phyloP scores from a whole-genome alignment of 176 grass and related monocot genomes.

The Typha latifolia region DNA sequence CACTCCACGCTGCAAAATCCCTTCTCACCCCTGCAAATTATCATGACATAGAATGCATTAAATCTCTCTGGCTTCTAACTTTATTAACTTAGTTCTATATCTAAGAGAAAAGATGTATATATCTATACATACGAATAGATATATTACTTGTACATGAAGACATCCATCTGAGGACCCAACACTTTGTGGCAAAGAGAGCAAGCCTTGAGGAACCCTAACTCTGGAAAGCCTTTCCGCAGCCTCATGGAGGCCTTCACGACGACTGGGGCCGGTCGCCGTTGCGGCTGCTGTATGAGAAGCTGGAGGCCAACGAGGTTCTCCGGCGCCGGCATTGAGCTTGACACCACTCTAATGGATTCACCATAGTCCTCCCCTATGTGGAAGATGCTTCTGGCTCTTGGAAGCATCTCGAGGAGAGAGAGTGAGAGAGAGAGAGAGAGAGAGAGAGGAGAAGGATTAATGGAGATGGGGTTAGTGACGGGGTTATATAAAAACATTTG shows the following conservation, averaged over 20 bases:
- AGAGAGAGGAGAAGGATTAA: background rate
- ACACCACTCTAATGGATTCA: slow-evolving; percentile 2
- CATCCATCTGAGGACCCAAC: slow-evolving; percentile 47
- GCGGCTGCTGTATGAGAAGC: slow-evolving; percentile 48
- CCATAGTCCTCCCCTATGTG: slow-evolving; percentile 17
- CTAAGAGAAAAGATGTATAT: background rate
- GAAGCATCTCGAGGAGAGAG: slow-evolving; percentile 11
- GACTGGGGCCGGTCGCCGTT: slow-evolving; percentile 9
- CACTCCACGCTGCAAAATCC: slow-evolving; percentile 54
- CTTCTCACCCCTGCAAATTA: slow-evolving; percentile 47
- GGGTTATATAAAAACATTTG: background rate
- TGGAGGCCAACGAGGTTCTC: slow-evolving; percentile 41
- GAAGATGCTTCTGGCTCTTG: slow-evolving; percentile 17
- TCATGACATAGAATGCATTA: background rate
- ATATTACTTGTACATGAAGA: slow-evolving; percentile 69
- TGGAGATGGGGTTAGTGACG: background rate
- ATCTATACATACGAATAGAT: background rate
- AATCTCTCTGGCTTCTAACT: background rate
- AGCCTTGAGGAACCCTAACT: slow-evolving; percentile 39
- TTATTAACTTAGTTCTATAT: background rate
- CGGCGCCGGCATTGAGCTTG: background rate
- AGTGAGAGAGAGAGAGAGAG: background rate
- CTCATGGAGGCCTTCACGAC: slow-evolving; percentile 32
- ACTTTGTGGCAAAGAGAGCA: slow-evolving; percentile 55
- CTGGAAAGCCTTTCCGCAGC: background rate